phyloP scores from a whole-genome alignment of 495 filamentous ascomycete species.

The Platismatia glauca region DNA sequence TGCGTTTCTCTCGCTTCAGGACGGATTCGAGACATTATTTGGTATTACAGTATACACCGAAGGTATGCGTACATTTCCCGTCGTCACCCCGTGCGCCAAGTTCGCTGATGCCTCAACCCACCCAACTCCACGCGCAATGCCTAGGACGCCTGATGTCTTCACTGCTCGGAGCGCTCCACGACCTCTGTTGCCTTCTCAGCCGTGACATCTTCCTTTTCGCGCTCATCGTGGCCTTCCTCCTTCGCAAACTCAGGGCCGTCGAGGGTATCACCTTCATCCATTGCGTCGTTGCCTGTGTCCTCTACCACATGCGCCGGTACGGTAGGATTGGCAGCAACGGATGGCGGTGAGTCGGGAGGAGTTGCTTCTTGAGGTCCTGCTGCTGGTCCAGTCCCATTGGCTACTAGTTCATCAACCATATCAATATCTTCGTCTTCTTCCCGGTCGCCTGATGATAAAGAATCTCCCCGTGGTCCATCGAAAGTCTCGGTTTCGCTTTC shows the following conservation, averaged over 20 bases:
- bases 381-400: slow-evolving; percentile 23
- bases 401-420: slow-evolving; percentile 50
- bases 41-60: slow-evolving; percentile 1
- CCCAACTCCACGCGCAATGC: neutral
- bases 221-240: slow-evolving; percentile 27
- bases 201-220: slow-evolving; percentile 24
- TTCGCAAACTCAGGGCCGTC: slow-evolving; percentile 24
- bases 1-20: neutral
- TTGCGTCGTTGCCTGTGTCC: slow-evolving; percentile 19
- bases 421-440: slow-evolving; percentile 53
- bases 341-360: slow-evolving; percentile 27
- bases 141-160: slow-evolving; percentile 8
- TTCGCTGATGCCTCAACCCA: neutral
- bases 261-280: slow-evolving; percentile 31
- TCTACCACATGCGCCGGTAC: slow-evolving; percentile 17
- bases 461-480: slow-evolving; percentile 34
- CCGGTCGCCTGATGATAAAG: slow-evolving; percentile 34
- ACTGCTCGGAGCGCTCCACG: slow-evolving; percentile 3
- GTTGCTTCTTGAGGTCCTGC: slow-evolving; percentile 29
- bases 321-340: slow-evolving; percentile 21
- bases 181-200: slow-evolving; percentile 30
- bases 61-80: neutral
- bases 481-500: slow-evolving; percentile 34
- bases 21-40: neutral
- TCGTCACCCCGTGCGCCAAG: neutral